phyloP scores from a whole-genome alignment of 2,329 filamentous ascomycete genomes.

The Phyllachora maydis region DNA sequence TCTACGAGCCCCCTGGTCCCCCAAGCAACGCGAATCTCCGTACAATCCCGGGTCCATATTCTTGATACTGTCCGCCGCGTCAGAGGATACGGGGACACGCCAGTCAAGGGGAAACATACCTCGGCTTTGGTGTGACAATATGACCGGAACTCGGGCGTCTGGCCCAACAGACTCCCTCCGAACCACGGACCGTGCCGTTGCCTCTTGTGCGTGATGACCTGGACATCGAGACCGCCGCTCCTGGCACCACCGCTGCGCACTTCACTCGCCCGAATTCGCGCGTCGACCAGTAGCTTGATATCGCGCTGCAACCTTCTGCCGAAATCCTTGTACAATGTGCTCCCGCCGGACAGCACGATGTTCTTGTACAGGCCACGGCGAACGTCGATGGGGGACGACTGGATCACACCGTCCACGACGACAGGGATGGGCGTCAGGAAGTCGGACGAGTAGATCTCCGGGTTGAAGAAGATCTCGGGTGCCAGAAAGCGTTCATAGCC shows the following conservation, averaged over 20 bases:
- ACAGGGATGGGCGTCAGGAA: slow-evolving; percentile 88
- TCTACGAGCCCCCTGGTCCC: slow-evolving; percentile 64
- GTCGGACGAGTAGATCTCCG: slow-evolving; percentile 97
- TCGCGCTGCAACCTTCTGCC: slow-evolving; percentile 88
- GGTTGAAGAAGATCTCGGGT: slow-evolving; percentile 99
- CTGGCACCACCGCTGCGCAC: slow-evolving; percentile 76
- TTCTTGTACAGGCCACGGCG: slow-evolving; percentile 97
- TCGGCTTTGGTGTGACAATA: slow-evolving; percentile 91
- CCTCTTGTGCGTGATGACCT: slow-evolving; percentile 93
- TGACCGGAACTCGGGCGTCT: slow-evolving; percentile 94
- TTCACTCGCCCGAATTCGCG: slow-evolving; percentile 80
- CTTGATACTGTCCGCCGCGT: slow-evolving; percentile 48
- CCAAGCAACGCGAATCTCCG: slow-evolving; percentile 84
- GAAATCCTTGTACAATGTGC: slow-evolving; percentile 97
- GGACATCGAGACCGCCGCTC: slow-evolving; percentile 86
- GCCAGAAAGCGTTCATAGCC: slow-evolving; percentile 96
- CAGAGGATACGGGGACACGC: slow-evolving; percentile 1
- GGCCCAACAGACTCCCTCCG: slow-evolving; percentile 83
- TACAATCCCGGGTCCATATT: slow-evolving; percentile 90
- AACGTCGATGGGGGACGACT: slow-evolving; percentile 94
- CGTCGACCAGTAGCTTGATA: slow-evolving; percentile 89
- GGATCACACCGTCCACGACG: slow-evolving; percentile 92
- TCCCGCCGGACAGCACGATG: slow-evolving; percentile 92
- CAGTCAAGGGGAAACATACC: slow-evolving; percentile 17
- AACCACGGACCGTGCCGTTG: slow-evolving; percentile 98